Base-by-base conservation (phyloP, 257 asterid species). In the Gentiana macrophylla region DNA sequence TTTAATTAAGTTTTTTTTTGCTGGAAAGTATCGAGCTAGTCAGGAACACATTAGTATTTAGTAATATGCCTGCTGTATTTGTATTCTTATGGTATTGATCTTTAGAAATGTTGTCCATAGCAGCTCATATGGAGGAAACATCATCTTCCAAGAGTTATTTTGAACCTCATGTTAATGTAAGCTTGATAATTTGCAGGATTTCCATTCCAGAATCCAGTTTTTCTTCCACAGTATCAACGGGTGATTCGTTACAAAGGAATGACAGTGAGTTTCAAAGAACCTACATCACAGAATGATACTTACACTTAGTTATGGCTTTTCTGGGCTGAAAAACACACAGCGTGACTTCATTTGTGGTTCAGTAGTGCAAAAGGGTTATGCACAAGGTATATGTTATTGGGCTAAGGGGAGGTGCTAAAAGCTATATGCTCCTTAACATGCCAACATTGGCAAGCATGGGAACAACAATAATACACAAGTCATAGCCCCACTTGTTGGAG, bases 221-320 rank as follows among this genome's bases (percentile, higher is more conserved):
- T 10, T 34, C 62, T 63, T 72, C 86, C 15, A 62, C 64, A 49
- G 57, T 68, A 55, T 73, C 64, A 49, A 67, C 55, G 41, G 61
- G 62, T 61, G 37, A 71, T 55, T 62, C 69, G 72, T 52, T 73
- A 37, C 15, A 57, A 50, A 56, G 65, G 55, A 70, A 69, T 62
- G 74, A 61, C 68, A 83, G 97, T 89, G 67, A 75, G 80, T 58
- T 35, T 34, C 6, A 35, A 55, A 36, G 46, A 36, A 54, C 35
- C 10, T 54, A 15, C 38, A n/a, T 3, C 4, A 4, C 15, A 12
- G 34, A 48, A 43, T 44, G 12, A 15, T 41, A 24, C 44, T 35
- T 43, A 37, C 34, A n/a, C 44, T 32, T 38, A 41, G 32, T 32
- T 3, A 4, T 55, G 44, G 41, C 4, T 24, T 24, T 24, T 24